A percentile compares a stretch with the other conserved stretches of the same genome.
Conservation (phyloP, 164 flowering plant genomes). For the Buxus sempervirens region DNA sequence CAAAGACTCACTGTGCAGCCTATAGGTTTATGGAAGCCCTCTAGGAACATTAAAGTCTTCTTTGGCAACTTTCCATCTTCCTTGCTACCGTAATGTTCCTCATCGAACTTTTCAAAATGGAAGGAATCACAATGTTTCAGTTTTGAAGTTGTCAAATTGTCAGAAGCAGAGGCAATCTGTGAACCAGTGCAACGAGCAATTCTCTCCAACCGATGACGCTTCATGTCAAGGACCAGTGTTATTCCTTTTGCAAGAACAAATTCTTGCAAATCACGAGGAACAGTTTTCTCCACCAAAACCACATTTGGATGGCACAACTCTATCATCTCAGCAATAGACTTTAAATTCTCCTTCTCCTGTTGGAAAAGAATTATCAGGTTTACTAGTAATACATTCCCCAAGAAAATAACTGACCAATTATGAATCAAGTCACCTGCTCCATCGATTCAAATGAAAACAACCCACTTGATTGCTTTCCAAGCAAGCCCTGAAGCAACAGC, state of each 20-base stretch:
- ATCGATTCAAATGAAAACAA: conserved; percentile 71
- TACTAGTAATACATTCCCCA: not conserved
- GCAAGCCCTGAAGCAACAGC: conserved; percentile 65
- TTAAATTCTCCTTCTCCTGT: conserved; percentile 58
- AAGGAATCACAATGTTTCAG: conserved; percentile 75
- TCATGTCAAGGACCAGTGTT: conserved; percentile 91
- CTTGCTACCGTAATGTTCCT: conserved; percentile 48
- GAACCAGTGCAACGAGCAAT: conserved; percentile 88
- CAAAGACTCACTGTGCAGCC: conserved; percentile 80
- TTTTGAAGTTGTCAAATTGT: conserved; percentile 39
- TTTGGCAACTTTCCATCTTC: conserved; percentile 67
- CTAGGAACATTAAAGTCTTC: conserved; percentile 90
- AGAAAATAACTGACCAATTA: not conserved
- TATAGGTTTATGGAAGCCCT: conserved; percentile 73
- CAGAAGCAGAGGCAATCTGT: conserved; percentile 52
- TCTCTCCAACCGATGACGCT: conserved; percentile 81
- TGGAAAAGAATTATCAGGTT: conserved; percentile 17
- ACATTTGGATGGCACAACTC: conserved; percentile 74
- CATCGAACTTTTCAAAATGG: conserved; percentile 68
- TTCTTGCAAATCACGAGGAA: conserved; percentile 80
- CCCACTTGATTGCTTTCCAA: conserved; percentile 62
- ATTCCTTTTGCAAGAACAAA: conserved; percentile 64
- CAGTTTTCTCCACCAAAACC: conserved; percentile 83
- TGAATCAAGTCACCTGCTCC: conserved; percentile 49
- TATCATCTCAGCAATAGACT: conserved; percentile 53